Conservation (phyloP, 495 filamentous ascomycete species). For the Lichenothelia convexa region DNA sequence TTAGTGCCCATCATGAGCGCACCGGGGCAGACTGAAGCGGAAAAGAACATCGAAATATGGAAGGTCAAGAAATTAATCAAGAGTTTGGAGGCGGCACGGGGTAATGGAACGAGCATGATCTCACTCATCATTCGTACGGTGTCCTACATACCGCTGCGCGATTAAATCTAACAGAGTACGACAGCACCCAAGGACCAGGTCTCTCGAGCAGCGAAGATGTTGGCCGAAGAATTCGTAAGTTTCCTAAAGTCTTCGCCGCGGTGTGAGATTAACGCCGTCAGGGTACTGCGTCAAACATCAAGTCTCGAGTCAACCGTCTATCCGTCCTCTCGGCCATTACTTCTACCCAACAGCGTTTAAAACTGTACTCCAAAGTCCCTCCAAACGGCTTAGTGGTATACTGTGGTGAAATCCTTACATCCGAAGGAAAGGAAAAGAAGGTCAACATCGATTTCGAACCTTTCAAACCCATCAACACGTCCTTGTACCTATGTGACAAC, state of each 20-base stretch:
- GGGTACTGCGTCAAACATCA: constrained; percentile 97
- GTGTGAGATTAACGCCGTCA: constrained; percentile 2
- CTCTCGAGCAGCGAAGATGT: constrained; percentile 92
- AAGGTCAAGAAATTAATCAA: constrained; percentile 97
- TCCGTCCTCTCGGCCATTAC: constrained; percentile 96
- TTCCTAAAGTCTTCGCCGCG: background rate
- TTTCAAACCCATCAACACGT: constrained; percentile 99
- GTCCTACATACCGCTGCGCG: background rate
- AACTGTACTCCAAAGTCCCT: constrained; percentile 95
- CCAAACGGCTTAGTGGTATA: constrained; percentile 95
- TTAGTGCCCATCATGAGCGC: constrained; percentile 68
- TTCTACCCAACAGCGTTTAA: constrained; percentile 94
- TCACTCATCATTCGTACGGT: constrained; percentile 91
- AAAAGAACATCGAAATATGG: constrained; percentile 93
- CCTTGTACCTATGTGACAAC: constrained; percentile 96
- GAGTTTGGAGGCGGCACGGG: constrained; percentile 45
- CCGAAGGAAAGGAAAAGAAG: constrained; percentile 94
- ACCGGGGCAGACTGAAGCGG: constrained; percentile 74
- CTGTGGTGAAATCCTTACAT: constrained; percentile 99
- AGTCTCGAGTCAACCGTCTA: constrained; percentile 94
- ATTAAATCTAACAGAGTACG: constrained; percentile 8
- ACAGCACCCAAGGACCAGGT: constrained; percentile 94
- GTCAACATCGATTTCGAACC: constrained; percentile 99
- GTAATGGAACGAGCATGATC: constrained; percentile 38
- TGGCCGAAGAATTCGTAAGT: constrained; percentile 98